phyloP scores from a whole-genome alignment of 768 basidiomycete species.

The Gloeostereum incarnatum region DNA sequence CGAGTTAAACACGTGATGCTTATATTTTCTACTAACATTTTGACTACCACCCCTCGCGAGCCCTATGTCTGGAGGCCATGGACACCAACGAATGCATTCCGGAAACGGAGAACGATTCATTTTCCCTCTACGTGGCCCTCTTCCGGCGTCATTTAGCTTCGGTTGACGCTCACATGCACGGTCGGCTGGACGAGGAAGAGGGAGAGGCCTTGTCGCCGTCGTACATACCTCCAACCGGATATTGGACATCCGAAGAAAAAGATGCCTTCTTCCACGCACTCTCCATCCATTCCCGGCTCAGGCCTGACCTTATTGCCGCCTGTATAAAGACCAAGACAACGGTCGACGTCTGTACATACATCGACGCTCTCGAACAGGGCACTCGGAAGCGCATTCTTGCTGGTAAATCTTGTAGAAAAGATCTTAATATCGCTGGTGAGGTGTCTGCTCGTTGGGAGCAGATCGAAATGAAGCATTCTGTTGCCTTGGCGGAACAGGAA shows the following conservation, averaged over 20 bases:
- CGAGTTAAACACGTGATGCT: no score
- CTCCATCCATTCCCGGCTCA: conserved; percentile 53
- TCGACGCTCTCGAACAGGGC: conserved; percentile 33
- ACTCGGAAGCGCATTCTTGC: conserved; percentile 4
- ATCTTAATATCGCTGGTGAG: conserved; percentile 20
- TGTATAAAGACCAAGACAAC: conserved; percentile 57
- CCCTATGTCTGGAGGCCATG: no score
- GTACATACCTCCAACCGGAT: conserved; percentile 26
- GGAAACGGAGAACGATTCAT: no score
- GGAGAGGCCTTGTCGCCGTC: conserved; percentile 20
- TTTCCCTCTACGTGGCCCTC: conserved; percentile 17
- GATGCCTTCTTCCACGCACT: conserved; percentile 65
- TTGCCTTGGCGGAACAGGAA: conserved; percentile 12
- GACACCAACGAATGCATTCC: no score
- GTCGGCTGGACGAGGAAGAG: conserved; percentile 17
- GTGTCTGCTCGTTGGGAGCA: conserved; percentile 25
- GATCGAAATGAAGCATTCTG: conserved; percentile 22
- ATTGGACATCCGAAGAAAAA: conserved; percentile 67
- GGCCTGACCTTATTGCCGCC: conserved; percentile 70
- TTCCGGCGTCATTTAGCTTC: conserved; percentile 25
- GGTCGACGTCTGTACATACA: conserved; percentile 60
- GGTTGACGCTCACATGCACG: conserved; percentile 26
- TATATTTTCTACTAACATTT: no score
- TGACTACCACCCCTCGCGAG: no score
- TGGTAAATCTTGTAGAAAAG: conserved; percentile 3